Evolutionary conservation across 768 basidiomycete species (phyloP).

Genomic region (Psilocybe subaeruginosa): DNA sequence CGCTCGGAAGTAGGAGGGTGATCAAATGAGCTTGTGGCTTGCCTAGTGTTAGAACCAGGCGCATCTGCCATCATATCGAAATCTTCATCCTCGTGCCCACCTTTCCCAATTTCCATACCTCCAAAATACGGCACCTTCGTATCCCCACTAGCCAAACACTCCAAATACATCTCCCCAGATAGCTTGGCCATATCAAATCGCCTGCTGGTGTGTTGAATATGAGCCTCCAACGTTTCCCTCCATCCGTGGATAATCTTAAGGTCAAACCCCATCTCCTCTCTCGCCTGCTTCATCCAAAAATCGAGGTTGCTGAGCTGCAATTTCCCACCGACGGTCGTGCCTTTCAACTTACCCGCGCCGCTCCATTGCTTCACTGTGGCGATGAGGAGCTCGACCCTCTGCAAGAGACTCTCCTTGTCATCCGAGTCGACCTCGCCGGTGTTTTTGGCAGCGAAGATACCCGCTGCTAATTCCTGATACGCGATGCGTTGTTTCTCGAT

Average conservation of each 20-base stretch:
- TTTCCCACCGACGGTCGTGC: slow-evolving; percentile 20
- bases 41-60: not conserved
- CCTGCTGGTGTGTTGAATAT: slow-evolving; percentile 35
- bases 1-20: slow-evolving; percentile 24
- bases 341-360: slow-evolving; percentile 31
- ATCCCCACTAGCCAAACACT: slow-evolving; percentile 46
- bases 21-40: too few species aligned
- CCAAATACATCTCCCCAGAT: slow-evolving; percentile 42
- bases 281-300: slow-evolving; percentile 42
- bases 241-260: slow-evolving; percentile 35
- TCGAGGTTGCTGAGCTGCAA: slow-evolving; percentile 28
- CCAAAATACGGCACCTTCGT: slow-evolving; percentile 28
- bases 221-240: slow-evolving; percentile 38
- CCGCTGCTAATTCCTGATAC: slow-evolving; percentile 36
- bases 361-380: slow-evolving; percentile 37
- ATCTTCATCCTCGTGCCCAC: slow-evolving; percentile 3
- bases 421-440: not conserved
- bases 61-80: slow-evolving; percentile 1
- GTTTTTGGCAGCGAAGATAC: slow-evolving; percentile 30
- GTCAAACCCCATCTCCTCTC: slow-evolving; percentile 41
- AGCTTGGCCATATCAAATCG: slow-evolving; percentile 42
- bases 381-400: slow-evolving; percentile 36
- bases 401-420: slow-evolving; percentile 25
- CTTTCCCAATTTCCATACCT: slow-evolving; percentile 5
- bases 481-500: slow-evolving; percentile 41